phyloP scores from a whole-genome alignment of 257 asterid species.

The Solanum piurae region DNA sequence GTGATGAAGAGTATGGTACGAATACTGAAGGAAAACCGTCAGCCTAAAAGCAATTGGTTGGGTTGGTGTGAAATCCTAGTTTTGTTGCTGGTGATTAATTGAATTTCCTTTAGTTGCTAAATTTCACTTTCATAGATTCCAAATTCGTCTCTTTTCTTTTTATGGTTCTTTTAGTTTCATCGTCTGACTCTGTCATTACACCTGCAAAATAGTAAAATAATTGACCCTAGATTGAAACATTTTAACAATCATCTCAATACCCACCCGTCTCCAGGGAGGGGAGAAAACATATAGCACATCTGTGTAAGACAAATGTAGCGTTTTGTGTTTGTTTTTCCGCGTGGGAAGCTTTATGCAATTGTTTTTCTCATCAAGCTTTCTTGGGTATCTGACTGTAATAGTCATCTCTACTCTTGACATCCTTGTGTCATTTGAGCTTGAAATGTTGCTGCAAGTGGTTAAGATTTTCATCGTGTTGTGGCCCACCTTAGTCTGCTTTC shows the following conservation, averaged over 20 bases:
- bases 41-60: constrained; percentile 80
- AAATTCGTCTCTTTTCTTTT: neutral
- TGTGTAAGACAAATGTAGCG: neutral
- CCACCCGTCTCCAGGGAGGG: neutral
- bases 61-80: constrained; percentile 62
- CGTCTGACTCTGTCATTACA: neutral
- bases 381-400: neutral
- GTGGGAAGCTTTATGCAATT: neutral
- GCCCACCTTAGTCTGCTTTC: neutral
- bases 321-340: neutral
- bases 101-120: constrained; percentile 44
- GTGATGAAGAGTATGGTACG: constrained; percentile 93
- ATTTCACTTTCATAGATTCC: constrained; percentile 13
- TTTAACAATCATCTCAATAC: neutral
- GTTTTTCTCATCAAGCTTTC: neutral
- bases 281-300: neutral
- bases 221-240: neutral
- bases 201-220: neutral
- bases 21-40: constrained; percentile 78
- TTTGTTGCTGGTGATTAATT: constrained; percentile 65
- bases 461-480: neutral
- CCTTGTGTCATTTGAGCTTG: neutral
- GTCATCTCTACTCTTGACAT: neutral
- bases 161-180: neutral
- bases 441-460: neutral